Evolutionary conservation across 2,329 filamentous ascomycete species (phyloP).

Genomic region (Pyrenophora tritici-repentis): DNA sequence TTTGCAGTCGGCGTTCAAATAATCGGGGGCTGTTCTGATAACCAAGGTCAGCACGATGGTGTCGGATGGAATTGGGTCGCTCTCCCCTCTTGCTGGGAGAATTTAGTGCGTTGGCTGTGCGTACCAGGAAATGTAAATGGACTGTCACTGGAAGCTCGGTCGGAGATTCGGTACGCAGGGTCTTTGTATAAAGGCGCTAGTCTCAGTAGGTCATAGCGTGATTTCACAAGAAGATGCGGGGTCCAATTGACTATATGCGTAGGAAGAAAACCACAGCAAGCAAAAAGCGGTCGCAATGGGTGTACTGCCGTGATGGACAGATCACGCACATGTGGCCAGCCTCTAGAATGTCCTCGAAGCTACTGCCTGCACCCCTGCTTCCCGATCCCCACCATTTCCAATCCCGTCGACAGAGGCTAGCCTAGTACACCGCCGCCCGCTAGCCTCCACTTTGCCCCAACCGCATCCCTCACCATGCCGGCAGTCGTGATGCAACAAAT

Average conservation of each 20-base stretch:
- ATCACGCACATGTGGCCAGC: slow-evolving; percentile 15
- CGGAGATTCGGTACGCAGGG: slow-evolving; percentile 10
- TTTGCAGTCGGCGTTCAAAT: slow-evolving; percentile 13
- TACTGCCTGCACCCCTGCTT: slow-evolving; percentile 17
- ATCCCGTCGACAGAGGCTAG: slow-evolving; percentile 3
- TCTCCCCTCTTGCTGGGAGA: not conserved
- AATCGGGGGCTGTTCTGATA: not conserved
- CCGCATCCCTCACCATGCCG: not conserved
- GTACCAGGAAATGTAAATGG: slow-evolving; percentile 13
- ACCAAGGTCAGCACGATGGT: slow-evolving; percentile 2
- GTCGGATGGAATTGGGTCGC: not conserved
- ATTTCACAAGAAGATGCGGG: not conserved
- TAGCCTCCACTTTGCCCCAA: slow-evolving; percentile 9
- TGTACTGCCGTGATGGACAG: slow-evolving; percentile 4
- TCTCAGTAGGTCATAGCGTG: slow-evolving; percentile 11
- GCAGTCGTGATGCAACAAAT: not conserved
- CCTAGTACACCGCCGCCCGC: not conserved
- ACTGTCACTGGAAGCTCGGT: slow-evolving; percentile 13
- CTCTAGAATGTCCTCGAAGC: slow-evolving; percentile 26
- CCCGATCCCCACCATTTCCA: slow-evolving; percentile 10
- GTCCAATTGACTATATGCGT: slow-evolving; percentile 12
- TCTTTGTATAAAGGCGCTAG: slow-evolving; percentile 3
- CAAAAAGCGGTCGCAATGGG: not conserved
- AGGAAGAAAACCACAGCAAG: slow-evolving; percentile 9
- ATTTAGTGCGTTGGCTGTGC: slow-evolving; percentile 13